Percentiles rank a stretch among this genome's conserved stretches.
phyloP scores from a whole-genome alignment of 192 early-diverging fungal genomes.

The Paraglomus brasilianum region DNA sequence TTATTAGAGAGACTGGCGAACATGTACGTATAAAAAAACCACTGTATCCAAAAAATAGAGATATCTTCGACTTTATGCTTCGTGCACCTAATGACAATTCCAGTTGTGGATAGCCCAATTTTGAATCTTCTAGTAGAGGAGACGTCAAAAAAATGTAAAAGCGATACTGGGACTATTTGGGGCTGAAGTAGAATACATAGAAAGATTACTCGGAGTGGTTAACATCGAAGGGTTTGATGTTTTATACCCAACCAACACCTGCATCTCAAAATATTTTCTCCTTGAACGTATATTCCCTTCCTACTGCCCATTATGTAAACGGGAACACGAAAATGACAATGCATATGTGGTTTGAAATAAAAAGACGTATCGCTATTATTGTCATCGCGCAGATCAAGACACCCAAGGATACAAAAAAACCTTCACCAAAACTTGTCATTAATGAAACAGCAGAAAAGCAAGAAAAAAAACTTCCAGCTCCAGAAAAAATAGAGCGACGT shows the following conservation, averaged over 20 bases:
- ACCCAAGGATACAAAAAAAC: neutral
- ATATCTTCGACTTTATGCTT: slow-evolving; percentile 10
- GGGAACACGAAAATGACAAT: neutral
- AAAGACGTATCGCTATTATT: slow-evolving; percentile 4
- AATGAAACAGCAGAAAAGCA: slow-evolving; percentile 1
- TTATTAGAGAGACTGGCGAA: neutral
- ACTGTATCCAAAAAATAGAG: neutral
- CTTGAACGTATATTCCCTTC: neutral
- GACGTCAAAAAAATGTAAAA: neutral
- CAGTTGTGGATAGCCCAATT: neutral
- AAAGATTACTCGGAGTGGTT: neutral
- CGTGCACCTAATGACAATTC: neutral
- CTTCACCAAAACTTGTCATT: neutral
- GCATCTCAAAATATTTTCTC: neutral
- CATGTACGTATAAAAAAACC: neutral
- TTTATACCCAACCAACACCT: neutral
- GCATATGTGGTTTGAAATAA: neutral
- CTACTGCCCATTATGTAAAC: neutral
- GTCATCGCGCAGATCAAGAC: too few species aligned
- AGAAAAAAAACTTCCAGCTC: slow-evolving; percentile 4
- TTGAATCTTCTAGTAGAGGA: neutral
- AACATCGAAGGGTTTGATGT: neutral
- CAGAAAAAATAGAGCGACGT: slow-evolving; percentile 3
- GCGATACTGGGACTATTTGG: neutral
- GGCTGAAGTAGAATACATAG: slow-evolving; percentile 7